These are phyloP conservation scores for Wickerhamiella allomyrinae DNA, from an alignment of 805 yeast species.

Conservation along the genomic window DNA sequence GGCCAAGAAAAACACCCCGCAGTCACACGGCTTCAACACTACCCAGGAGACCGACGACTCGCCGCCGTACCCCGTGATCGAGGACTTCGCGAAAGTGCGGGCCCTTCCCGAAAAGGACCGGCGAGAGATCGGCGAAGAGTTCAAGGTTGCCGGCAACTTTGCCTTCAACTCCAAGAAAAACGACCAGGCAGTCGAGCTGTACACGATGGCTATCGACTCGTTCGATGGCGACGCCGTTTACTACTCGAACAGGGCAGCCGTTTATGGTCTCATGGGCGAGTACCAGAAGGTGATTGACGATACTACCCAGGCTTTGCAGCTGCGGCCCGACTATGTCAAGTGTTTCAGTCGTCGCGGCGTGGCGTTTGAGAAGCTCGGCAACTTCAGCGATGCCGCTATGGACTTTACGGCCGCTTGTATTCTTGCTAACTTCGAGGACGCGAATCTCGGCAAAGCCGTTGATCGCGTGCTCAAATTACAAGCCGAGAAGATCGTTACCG, in stretches of 20 bases:
- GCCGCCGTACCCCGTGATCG: conserved; percentile 25
- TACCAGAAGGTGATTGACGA: conserved; percentile 77
- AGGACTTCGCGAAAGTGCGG: conserved; percentile 17
- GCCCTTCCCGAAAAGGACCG: conserved; percentile 20
- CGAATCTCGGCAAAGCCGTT: conserved; percentile 60
- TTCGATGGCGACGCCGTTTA: conserved; percentile 67
- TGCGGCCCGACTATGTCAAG: conserved; percentile 83
- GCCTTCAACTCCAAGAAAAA: conserved; percentile 57
- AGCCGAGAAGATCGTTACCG: conserved; percentile 48
- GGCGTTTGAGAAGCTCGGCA: conserved; percentile 72
- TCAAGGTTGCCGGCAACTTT: conserved; percentile 83
- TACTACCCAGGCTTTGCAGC: conserved; percentile 68
- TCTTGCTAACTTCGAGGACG: conserved; percentile 68
- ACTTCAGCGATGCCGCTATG: conserved; percentile 71
- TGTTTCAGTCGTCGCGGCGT: conserved; percentile 87
- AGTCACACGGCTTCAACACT: conserved; percentile 19
- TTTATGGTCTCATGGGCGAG: conserved; percentile 70
- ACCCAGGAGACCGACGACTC: conserved; percentile 14
- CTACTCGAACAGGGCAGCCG: conserved; percentile 93
- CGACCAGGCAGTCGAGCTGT: conserved; percentile 63
- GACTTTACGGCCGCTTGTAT: conserved; percentile 84
- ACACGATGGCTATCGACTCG: conserved; percentile 61
- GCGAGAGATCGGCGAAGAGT: conserved; percentile 45
- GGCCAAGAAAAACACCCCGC: conserved; percentile 15
- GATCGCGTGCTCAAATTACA: conserved; percentile 77